Evolutionary conservation across 2,329 filamentous ascomycete genomes (phyloP), one percentile per base, ranked within the genome.

Genomic region (Paradendryphiella salina): DNA sequence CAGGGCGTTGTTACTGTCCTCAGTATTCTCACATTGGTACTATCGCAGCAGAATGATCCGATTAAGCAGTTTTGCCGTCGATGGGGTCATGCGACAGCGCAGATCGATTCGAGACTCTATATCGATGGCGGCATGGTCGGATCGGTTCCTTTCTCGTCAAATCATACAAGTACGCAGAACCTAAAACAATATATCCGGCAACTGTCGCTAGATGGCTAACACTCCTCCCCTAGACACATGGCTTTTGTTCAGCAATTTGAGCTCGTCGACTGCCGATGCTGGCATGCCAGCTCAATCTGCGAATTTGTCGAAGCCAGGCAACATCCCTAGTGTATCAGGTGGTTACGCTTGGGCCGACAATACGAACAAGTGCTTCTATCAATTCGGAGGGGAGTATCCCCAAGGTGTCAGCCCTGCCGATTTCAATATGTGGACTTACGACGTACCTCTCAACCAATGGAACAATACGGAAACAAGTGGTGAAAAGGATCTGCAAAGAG

Each of bases 361-460:
- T 20, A 75, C 83, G 32, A 87, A 87, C 71, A 85, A 85, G 64
- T 76, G 79, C 35, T 78, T 87, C 41, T 86, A 85, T 63, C 74
- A 84, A 2, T 87, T 81, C 60, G 85, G 84, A 9, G 85, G 85
- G 37, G 80, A 85, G 55, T 82, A 79, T 50, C 64, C 63, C 31
- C 38, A 52, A 10, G 58, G 62, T 5, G 54, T 32, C 34, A 56
- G 74, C 2, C 80, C 82, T 0, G 71, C 75, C 31, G 65, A 76
- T 0, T 80, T 81, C 46, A 71, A 71, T 17, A 76, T 86, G 21
- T 84, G 80, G 70, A 73, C 76, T 4, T 87, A 84, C 69, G 84
- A 87, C 57, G 74, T 80, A 5, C 60, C 84, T 28, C 72, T 81
- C 47, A 72, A 85, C 54, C 71, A 77, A 28, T 87, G 85, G 84